Base-by-base conservation (phyloP, 371 early-diverging fungal genomes). In the Mortierella sp. region DNA sequence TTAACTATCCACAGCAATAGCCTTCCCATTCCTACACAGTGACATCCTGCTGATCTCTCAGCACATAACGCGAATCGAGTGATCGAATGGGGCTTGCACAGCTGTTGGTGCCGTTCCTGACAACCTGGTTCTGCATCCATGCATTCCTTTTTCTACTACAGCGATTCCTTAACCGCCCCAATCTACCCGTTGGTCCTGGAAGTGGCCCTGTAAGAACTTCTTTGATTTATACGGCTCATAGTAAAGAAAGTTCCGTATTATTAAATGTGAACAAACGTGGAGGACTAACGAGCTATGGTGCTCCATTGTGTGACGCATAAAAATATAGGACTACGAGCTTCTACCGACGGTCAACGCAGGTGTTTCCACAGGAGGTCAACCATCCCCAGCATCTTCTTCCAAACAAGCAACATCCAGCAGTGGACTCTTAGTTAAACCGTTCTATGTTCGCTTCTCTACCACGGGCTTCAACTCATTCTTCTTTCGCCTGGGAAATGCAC, bases 381-480 rank as follows among this genome's bases (percentile, higher is more conserved):
- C 44, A 5, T 60, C 56, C 17, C 26, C 60, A 47, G 47, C 46
- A 44, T 21, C 59, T 42, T 24, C 48, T 1, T 54, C 61, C 11
- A 68, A 68, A 47, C 34, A 56, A 37, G 52, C 14, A 32, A 19
- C 56, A 15, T 50, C 56, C 15, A 56, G 51, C 15, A 63, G 60
- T 19, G 69, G 64, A 12, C 44, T 75, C 15, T 39, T 69, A 39
- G 64, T 75, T 48, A 79, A 82, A 32, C 70, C 83, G 15, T 89
- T 87, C 50, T 76, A 84, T 63, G 63, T 90, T 28, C 83, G 85
- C n/a, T 85, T 84, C 57, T 85, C 88, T 21, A 89, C 91, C 3
- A 85, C 84, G 27, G 72, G 69, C 8, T 79, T 85, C 48, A 90
- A 88, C 53, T 55, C 58, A 15, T 61, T 82, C 37, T 89, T 90